Evolutionary conservation across 2,329 filamentous ascomycete genomes (phyloP), one percentile per base, ranked within the genome.

Genomic region (Lachnellula subtilissima): DNA sequence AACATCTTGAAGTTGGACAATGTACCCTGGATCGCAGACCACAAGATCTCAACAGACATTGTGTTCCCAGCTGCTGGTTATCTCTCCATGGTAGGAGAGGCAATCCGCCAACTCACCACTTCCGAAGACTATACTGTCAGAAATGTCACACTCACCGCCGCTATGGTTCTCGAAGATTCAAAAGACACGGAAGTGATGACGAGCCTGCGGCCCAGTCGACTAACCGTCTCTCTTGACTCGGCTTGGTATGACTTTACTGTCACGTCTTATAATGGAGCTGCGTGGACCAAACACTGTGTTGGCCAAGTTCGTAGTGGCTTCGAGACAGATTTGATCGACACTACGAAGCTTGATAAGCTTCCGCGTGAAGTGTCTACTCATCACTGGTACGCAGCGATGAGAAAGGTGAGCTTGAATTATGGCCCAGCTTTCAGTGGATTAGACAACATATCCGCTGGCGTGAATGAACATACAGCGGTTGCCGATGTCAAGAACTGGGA

Each of bases 11-110:
- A 45, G 0, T 36, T 65, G 1, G 53, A 69, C 4, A 70, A 75
- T 36, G 56, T 73, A 23, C 72, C 78, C 8, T 82, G 81, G 65
- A 71, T 78, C 8, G 69, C 75, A 43, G 77, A 81, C 59, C 79
- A 81, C 63, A 64, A 70, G 45, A 76, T 81, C 55, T 71, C 76
- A 45, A 74, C 70, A 60, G 74, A 77, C 45, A 75, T 76, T 54
- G 72, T 80, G 54, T 78, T 76, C 52, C 76, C 78, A 36, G 76
- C 73, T n/a, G 72, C 74, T 14, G 73, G 73, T 25, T 62, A 64
- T 17, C 63, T 69, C 2, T 66, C 70, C 6, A 65, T 72, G 28
- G 59, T 43, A 3, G 52, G 50, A 11, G 59, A 59, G 35, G 61
- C 58, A 9, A 52, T 55, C 15, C 43, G 47, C 3, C 58, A 59